Conservation (phyloP, 2,329 filamentous ascomycete species). For the Hysterium pulicare region DNA sequence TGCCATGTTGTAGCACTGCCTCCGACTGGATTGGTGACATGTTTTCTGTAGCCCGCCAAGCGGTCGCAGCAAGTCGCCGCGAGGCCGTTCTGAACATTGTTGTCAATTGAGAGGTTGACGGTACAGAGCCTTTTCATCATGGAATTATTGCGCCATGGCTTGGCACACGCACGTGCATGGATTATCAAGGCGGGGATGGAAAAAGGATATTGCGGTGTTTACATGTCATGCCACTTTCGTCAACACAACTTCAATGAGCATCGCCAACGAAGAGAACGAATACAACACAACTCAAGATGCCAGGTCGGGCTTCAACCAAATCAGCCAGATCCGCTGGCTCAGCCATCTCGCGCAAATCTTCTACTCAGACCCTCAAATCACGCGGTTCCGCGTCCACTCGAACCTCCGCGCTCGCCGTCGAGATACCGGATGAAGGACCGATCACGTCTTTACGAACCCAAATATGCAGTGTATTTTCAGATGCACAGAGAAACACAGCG, state of each 20-base stretch:
- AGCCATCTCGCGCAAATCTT: conserved; percentile 41
- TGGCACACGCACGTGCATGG: background rate
- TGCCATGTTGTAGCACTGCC: conserved; percentile 56
- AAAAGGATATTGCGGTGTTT: background rate
- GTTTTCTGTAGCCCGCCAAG: conserved; percentile 48
- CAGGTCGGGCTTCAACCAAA: conserved; percentile 44
- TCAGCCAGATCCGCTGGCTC: conserved; percentile 37
- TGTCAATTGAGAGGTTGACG: conserved; percentile 1
- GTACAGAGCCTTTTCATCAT: background rate
- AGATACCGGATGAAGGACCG: conserved; percentile 68
- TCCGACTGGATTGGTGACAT: conserved; percentile 47
- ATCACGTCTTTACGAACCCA: conserved; percentile 69
- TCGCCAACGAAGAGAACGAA: conserved; percentile 3
- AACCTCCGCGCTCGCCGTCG: conserved; percentile 37
- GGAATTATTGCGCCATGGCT: background rate
- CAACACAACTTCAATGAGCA: conserved; percentile 3
- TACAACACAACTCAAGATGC: conserved; percentile 37
- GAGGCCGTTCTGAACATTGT: conserved; percentile 68
- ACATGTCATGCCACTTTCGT: conserved; percentile 2
- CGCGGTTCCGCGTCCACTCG: conserved; percentile 43
- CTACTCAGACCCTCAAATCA: conserved; percentile 34
- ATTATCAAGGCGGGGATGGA: conserved; percentile 1
- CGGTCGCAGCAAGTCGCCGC: conserved; percentile 64
- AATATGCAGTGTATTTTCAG: conserved; percentile 59
- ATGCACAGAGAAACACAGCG: conserved; percentile 79